Evolutionary conservation across 768 basidiomycete species (phyloP).

Genomic region (Kwoniella sp.): DNA sequence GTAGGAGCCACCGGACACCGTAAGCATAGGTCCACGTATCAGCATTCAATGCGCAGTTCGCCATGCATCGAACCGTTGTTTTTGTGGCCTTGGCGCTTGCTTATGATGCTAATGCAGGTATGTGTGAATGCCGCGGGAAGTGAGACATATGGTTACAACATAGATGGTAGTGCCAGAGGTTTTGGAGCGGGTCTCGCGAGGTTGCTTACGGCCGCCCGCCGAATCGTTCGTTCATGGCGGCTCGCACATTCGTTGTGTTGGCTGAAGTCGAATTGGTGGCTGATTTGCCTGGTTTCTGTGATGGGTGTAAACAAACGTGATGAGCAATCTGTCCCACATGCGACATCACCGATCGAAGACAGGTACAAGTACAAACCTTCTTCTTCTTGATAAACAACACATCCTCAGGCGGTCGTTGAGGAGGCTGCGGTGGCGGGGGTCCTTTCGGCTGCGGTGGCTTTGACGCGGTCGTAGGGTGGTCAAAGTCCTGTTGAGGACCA

Average conservation of each 20-base stretch:
- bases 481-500: neutral
- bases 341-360: neutral
- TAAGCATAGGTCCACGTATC: neutral
- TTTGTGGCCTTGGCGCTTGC: too few relatives aligned
- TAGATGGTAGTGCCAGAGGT: neutral
- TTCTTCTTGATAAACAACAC: constrained; percentile 39
- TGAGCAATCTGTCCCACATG: too few relatives aligned
- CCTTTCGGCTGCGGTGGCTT: constrained; percentile 2
- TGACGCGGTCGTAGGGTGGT: neutral
- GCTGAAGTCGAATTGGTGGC: constrained; percentile 3
- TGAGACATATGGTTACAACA: neutral
- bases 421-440: constrained; percentile 12
- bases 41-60: neutral
- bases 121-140: too few relatives aligned
- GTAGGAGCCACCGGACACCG: neutral
- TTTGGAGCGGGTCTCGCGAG: neutral
- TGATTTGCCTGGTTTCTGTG: constrained; percentile 11
- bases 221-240: constrained; percentile 11
- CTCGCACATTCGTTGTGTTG: constrained; percentile 5
- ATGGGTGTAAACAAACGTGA: too few relatives aligned
- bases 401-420: constrained; percentile 22
- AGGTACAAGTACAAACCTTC: constrained; percentile 18
- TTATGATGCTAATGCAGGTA: too few relatives aligned
- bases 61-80: constrained; percentile 1
- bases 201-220: constrained; percentile 5